These are phyloP conservation scores for Parachaetomium inaequale DNA, from an alignment of 495 filamentous ascomycete species.

Conservation along the genomic window DNA sequence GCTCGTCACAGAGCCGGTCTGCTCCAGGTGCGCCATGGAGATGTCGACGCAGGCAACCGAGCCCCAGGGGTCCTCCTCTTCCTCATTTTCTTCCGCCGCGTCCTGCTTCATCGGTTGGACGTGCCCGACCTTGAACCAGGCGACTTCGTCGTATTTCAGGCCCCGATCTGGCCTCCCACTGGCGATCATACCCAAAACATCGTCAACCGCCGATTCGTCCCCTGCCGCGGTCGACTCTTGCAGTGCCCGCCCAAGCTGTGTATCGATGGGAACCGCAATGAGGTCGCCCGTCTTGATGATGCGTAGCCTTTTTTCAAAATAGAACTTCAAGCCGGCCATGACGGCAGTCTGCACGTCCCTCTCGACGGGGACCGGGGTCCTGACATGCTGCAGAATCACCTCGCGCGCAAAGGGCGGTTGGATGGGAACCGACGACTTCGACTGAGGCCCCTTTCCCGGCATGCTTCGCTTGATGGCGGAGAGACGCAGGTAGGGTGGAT, in stretches of 20 bases:
- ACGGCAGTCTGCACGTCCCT: constrained; percentile 75
- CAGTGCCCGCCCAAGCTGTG: constrained; percentile 69
- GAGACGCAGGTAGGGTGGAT: constrained; percentile 68
- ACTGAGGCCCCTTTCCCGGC: constrained; percentile 37
- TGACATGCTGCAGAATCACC: constrained; percentile 83
- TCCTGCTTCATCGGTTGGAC: constrained; percentile 61
- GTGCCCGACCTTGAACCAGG: constrained; percentile 84
- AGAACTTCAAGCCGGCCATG: constrained; percentile 75
- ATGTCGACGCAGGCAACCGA: constrained; percentile 80
- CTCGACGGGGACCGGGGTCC: constrained; percentile 83
- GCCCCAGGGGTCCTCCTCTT: constrained; percentile 70
- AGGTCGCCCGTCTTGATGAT: constrained; percentile 82
- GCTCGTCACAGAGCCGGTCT: constrained; percentile 76
- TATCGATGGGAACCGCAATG: constrained; percentile 81
- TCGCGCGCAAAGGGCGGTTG: constrained; percentile 84
- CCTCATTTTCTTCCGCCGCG: constrained; percentile 37
- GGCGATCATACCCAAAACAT: constrained; percentile 49
- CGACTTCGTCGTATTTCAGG: constrained; percentile 58
- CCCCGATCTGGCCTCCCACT: constrained; percentile 33
- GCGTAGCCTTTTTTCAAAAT: constrained; percentile 75
- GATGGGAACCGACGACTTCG: constrained; percentile 51
- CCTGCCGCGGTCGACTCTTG: constrained; percentile 55
- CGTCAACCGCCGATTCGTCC: constrained; percentile 64
- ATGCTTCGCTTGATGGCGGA: constrained; percentile 56
- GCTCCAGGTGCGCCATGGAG: constrained; percentile 76